Evolutionary conservation across 306 rosid genomes (phyloP).

Genomic region (Pyrus communis): DNA sequence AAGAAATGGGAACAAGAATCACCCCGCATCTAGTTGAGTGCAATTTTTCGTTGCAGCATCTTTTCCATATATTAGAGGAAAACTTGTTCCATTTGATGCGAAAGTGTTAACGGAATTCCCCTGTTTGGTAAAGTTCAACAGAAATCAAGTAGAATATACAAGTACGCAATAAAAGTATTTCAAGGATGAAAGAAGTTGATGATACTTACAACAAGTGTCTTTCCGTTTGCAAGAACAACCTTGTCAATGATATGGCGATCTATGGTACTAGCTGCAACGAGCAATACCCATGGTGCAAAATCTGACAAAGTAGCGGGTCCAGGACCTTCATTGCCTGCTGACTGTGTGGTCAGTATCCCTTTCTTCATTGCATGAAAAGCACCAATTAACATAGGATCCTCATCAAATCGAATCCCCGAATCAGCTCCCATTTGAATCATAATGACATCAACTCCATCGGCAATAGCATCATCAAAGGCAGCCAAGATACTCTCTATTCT

Average conservation of each 20-base stretch:
- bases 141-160: background rate
- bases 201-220: slow-evolving; percentile 8
- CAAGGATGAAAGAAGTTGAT: background rate
- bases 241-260: slow-evolving; percentile 22
- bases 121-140: background rate
- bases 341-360: slow-evolving; percentile 31
- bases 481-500: slow-evolving; percentile 5
- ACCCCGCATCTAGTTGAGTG: slow-evolving; percentile 4
- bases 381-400: slow-evolving; percentile 30
- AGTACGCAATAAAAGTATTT: background rate
- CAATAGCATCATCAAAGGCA: slow-evolving; percentile 50
- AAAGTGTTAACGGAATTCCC: slow-evolving; percentile 26
- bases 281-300: slow-evolving; percentile 39
- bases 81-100: slow-evolving; percentile 6
- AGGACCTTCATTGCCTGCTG: slow-evolving; percentile 39
- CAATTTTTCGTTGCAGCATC: background rate
- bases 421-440: slow-evolving; percentile 11
- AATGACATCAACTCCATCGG: slow-evolving; percentile 40
- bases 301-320: background rate
- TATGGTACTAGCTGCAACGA: slow-evolving; percentile 37
- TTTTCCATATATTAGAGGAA: slow-evolving; percentile 21
- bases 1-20: background rate
- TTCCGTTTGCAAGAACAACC: slow-evolving; percentile 33
- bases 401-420: fast-evolving
- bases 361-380: slow-evolving; percentile 2